A percentile compares a stretch with the other conserved stretches of the same genome.
Conservation (phyloP, 1,284 basidiomycete genomes). For the Puccinia coronata region DNA sequence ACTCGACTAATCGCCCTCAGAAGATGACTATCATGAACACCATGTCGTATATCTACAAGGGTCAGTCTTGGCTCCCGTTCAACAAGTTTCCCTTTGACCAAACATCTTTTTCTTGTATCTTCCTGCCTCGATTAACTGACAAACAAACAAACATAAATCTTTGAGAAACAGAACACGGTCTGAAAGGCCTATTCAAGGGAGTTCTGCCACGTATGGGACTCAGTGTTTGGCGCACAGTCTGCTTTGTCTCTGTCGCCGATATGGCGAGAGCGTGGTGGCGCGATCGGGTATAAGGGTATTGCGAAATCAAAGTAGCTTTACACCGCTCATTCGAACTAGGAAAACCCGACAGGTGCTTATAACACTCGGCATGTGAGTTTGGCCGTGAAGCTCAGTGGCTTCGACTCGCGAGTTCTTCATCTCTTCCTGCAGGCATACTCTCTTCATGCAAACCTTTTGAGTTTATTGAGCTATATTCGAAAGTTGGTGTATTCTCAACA, state of each 20-base stretch:
- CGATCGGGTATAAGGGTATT: conserved; percentile 5
- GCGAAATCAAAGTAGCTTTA: no score
- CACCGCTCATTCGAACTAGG: no score
- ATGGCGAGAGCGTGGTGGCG: conserved; percentile 39
- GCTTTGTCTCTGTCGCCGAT: conserved; percentile 46
- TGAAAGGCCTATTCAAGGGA: conserved; percentile 46
- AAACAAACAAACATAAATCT: not conserved
- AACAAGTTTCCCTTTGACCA: not conserved
- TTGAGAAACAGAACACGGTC: conserved; percentile 31
- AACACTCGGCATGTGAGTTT: no score
- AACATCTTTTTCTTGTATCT: no score
- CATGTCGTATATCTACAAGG: conserved; percentile 42
- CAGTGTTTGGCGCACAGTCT: conserved; percentile 49
- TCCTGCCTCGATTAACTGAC: not conserved
- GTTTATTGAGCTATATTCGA: no score
- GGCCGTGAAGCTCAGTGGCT: no score
- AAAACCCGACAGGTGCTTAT: no score
- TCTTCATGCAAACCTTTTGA: no score
- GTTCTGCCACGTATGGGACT: conserved; percentile 43
- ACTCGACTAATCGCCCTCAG: conserved; percentile 16
- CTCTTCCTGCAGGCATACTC: no score
- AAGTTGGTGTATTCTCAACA: no score
- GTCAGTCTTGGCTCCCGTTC: not conserved
- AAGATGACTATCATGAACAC: conserved; percentile 48
- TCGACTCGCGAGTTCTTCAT: no score